Evolutionary conservation across 345 rosid species (phyloP), one percentile per base, ranked within the genome.

Genomic region (Eucalyptus regnans): DNA sequence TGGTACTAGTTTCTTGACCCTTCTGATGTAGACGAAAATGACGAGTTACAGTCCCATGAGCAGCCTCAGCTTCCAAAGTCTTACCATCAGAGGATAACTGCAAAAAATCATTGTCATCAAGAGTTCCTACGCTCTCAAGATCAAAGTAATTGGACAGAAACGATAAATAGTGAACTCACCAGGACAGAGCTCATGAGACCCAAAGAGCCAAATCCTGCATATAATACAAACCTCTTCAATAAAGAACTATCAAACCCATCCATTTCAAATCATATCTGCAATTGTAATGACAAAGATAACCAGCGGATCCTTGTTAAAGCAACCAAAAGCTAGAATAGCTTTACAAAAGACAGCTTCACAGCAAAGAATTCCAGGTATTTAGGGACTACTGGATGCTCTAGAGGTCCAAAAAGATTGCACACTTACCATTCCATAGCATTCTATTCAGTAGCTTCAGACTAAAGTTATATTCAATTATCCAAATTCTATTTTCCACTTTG

Each of bases 1-100:
- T 98, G 79, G 99, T 98, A 91, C 99, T 98, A 88, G 99, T 98
- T 93, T 98, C 99, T 93, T 94, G 98, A 43, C 99, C 99, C 91
- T 95, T 96, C 91, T 98, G 98, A 92, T 96, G 91, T 80, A 96
- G 91, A 89, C 98, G 95, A 90, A 92, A 98, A 95, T 98, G 99
- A 49, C 99, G 93, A 80, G 99, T 98, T 88, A 97, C 99, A 31
- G 99, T 97, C 86, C 99, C 99, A 92, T 96, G 99, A 93, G 99
- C 99, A 50, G 99, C 99, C 90, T 97, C 99, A 89, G 99, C 96
- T 93, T 97, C 99, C 29, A 96, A 90, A 81, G 99, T 97, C 93
- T 94, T 97, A 87, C 98, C 99, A 91, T 96, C 98, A 64, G 99
- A 94, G 16, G 99, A 97, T 87, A 98, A 91, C 99, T 96, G 93